Percentiles rank a stretch among this genome's conserved stretches.
Evolutionary conservation across 208 protist species (phyloP).

Genomic region (Acanthamoeba royreba): DNA sequence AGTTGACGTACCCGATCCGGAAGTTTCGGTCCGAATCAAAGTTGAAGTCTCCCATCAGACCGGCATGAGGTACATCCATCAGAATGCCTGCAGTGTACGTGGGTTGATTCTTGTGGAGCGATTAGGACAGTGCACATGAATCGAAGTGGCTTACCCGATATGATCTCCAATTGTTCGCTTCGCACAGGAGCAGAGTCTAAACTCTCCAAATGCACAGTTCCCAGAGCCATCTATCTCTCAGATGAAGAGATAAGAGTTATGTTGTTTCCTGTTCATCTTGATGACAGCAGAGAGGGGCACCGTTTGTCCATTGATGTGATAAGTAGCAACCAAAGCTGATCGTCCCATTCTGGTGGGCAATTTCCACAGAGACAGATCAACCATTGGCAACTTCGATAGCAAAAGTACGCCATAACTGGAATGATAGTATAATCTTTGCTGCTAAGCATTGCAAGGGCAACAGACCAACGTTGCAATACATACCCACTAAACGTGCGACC

Average conservation of each 20-base stretch:
- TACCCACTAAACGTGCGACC: not conserved
- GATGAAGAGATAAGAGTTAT: too few relatives aligned
- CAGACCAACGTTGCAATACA: not conserved
- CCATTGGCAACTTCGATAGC: not conserved
- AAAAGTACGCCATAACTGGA: not conserved
- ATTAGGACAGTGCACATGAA: too few relatives aligned
- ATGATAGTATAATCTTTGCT: too few relatives aligned
- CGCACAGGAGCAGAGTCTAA: not conserved
- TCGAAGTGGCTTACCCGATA: not conserved
- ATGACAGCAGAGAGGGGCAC: not conserved
- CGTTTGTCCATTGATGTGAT: not conserved
- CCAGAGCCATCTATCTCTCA: not conserved
- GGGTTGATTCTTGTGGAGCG: not conserved
- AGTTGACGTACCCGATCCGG: not conserved
- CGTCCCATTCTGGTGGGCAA: not conserved
- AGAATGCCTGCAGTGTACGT: not conserved
- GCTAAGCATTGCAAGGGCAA: not conserved
- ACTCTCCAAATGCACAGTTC: slow-evolving; percentile 37
- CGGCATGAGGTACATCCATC: not conserved
- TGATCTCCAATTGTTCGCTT: not conserved
- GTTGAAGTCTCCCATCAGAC: slow-evolving; percentile 42
- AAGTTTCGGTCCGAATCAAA: slow-evolving; percentile 8
- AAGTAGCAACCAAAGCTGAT: not conserved
- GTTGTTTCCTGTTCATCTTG: not conserved
- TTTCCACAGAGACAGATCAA: not conserved